Evolutionary conservation across 306 rosid genomes (phyloP), one percentile per base, ranked within the genome.

Genomic region (Prunus davidiana): DNA sequence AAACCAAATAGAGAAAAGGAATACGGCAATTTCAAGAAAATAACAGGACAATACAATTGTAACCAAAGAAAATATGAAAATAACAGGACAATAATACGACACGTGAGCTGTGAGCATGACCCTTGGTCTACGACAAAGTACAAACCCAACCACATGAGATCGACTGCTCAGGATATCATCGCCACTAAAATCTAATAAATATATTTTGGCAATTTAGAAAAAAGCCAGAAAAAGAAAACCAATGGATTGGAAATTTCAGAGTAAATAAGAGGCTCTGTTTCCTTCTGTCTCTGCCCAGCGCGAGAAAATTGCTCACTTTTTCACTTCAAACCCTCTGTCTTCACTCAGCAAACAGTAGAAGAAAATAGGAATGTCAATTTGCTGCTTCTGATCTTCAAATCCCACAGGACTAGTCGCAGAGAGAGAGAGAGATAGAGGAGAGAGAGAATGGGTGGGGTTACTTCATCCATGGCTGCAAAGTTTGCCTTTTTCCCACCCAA

Each of bases 401-500:
- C 65, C 67, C 8, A 47, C 9, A 38, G 43, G 43, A 38, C 43
- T 38, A 38, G 2, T 38, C 43, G 6, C 8, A 34, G 2, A 34
- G 8, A 34, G 41, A 34, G 16, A 5, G 66, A 71, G 49, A 64
- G 75, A 52, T 34, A 43, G 38, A n/a, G 61, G 49, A 64, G 75
- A 54, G 32, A 25, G 20, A 43, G 20, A 20, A 87, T 91, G 98
- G 98, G 98, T 46, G 98, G 96, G 27, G 91, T 93, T 28, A 93
- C 95, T 0, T 93, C 98, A 43, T 91, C 98, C 45, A 91, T 93
- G 98, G 98, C 98, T 56, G 95, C 98, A 0, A 93, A 93, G 70
- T 64, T 93, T 32, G 98, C 96, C 0, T 93, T 93, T 72, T 93
- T 91, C 80, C 98, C 98, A 2, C 98, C 98, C 3, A 85, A 78